These are phyloP conservation scores for Gossypium arboreum DNA, from an alignment of 345 rosid species.

Conservation along the genomic window DNA sequence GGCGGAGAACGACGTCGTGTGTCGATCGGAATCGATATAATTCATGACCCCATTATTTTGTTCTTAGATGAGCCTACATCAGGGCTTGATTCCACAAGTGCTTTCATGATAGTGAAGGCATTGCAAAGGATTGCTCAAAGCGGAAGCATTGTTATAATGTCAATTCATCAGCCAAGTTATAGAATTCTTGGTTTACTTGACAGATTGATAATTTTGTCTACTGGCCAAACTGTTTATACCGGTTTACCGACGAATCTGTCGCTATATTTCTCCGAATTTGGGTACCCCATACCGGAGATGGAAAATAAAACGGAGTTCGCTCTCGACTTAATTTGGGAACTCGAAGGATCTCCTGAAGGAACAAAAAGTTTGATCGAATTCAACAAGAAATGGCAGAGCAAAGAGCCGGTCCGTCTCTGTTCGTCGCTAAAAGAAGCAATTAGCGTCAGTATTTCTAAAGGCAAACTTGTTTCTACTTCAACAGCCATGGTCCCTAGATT, in stretches of 20 bases:
- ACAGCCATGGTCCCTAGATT: slow-evolving; percentile 68
- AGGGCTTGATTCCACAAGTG: slow-evolving; percentile 90
- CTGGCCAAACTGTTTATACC: slow-evolving; percentile 87
- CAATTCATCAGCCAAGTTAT: slow-evolving; percentile 92
- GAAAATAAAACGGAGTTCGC: slow-evolving; percentile 90
- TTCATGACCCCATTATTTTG: slow-evolving; percentile 82
- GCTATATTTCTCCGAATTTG: slow-evolving; percentile 58
- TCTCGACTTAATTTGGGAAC: slow-evolving; percentile 73
- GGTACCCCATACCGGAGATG: slow-evolving; percentile 74
- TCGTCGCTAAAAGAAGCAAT: slow-evolving; percentile 85
- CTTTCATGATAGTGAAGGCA: slow-evolving; percentile 91
- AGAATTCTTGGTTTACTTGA: slow-evolving; percentile 74
- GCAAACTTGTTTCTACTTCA: slow-evolving; percentile 65
- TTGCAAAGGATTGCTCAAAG: slow-evolving; percentile 86
- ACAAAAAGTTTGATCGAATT: slow-evolving; percentile 74
- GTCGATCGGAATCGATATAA: slow-evolving; percentile 81
- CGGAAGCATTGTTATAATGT: slow-evolving; percentile 91
- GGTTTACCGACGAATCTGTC: slow-evolving; percentile 72
- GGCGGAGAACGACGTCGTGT: slow-evolving; percentile 93
- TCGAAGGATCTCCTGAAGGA: slow-evolving; percentile 87
- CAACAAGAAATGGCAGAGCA: slow-evolving; percentile 66
- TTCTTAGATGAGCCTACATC: slow-evolving; percentile 96
- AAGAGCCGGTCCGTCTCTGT: slow-evolving; percentile 35
- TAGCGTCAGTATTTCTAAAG: slow-evolving; percentile 79
- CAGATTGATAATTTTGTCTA: slow-evolving; percentile 67